Evolutionary conservation across 805 yeast species (phyloP).

Genomic region (Millerozyma acaciae): DNA sequence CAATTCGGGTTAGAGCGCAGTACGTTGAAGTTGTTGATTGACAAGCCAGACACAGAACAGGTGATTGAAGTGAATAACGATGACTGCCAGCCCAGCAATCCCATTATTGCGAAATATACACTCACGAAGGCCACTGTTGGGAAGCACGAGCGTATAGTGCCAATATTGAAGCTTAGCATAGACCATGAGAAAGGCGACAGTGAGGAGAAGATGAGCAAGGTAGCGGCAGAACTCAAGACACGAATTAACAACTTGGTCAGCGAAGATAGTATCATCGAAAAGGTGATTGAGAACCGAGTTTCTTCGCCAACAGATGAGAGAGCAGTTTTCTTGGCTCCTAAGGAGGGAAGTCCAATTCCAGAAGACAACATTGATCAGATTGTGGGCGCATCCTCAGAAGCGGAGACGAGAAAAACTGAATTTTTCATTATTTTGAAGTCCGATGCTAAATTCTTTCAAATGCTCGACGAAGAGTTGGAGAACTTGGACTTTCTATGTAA

Average conservation of each 20-base stretch:
- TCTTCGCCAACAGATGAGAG: conserved; percentile 15
- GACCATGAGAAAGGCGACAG: conserved; percentile 26
- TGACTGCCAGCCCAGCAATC: conserved; percentile 33
- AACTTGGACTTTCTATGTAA: conserved; percentile 42
- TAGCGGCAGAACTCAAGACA: conserved; percentile 25
- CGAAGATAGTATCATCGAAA: conserved; percentile 24
- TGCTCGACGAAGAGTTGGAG: conserved; percentile 51
- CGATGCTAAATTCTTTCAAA: conserved; percentile 58
- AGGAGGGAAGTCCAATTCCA: conserved; percentile 7
- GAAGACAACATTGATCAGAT: neutral
- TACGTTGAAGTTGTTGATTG: conserved; percentile 33
- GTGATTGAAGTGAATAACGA: conserved; percentile 30
- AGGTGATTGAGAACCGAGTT: conserved; percentile 17
- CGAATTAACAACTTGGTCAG: conserved; percentile 23
- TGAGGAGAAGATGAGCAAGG: conserved; percentile 30
- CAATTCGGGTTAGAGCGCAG: conserved; percentile 54
- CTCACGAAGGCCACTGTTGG: conserved; percentile 24
- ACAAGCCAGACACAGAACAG: conserved; percentile 19
- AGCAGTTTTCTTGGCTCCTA: conserved; percentile 25
- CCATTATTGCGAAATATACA: conserved; percentile 41
- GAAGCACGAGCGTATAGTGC: conserved; percentile 25
- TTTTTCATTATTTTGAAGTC: conserved; percentile 46
- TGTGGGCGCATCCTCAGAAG: conserved; percentile 8
- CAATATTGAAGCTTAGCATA: conserved; percentile 36
- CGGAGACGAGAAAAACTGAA: conserved; percentile 12